Evolutionary conservation across 441 rosid genomes (phyloP), one percentile per base, ranked within the genome.

Genomic region (Rhodomyrtus psidioides): DNA sequence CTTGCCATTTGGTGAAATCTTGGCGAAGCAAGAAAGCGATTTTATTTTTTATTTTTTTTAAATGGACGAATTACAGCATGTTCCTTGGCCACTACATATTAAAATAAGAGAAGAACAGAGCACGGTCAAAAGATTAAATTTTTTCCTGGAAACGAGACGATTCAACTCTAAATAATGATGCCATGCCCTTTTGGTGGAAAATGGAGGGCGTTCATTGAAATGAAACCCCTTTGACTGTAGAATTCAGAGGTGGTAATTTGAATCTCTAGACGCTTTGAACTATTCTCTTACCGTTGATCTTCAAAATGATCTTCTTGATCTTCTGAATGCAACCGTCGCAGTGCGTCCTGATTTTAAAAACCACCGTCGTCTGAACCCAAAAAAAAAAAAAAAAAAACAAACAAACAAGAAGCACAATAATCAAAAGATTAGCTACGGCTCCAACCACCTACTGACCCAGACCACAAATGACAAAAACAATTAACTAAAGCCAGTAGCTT

Each of bases 261-360:
- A 12, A 65, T 65, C 6, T 30, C 23, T 34, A 10, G 46, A 39
- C 15, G 79, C 79, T 70, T 70, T 70, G 49, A 70, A 70, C 34
- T 56, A 59, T 17, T n/a, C 49, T 54, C 85, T 88, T 14, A 97
- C 99, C 99, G 62, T 93, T 74, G 83, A 84, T 85, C 62, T 92
- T 97, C 58, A 4, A 21, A 83, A 96, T 93, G 28, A 92, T 92
- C 88, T 79, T 96, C 85, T 87, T 81, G 55, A 95, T 94, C 60
- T 97, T 96, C 21, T 88, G 83, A 74, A 93, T 89, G 88, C 99
- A 97, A 46, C 96, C 96, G 9, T 94, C 96, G 54, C 99, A 97
- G 87, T 97, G 99, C 9, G 94, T 86, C 85, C 91, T 89, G 28
- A 94, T 92, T 91, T 95, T 95, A 87, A 97, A 83, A 75, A 92